Percentiles rank a stretch among this genome's conserved stretches.
Conservation (phyloP, 345 rosid genomes). For the Aegle marmelos region DNA sequence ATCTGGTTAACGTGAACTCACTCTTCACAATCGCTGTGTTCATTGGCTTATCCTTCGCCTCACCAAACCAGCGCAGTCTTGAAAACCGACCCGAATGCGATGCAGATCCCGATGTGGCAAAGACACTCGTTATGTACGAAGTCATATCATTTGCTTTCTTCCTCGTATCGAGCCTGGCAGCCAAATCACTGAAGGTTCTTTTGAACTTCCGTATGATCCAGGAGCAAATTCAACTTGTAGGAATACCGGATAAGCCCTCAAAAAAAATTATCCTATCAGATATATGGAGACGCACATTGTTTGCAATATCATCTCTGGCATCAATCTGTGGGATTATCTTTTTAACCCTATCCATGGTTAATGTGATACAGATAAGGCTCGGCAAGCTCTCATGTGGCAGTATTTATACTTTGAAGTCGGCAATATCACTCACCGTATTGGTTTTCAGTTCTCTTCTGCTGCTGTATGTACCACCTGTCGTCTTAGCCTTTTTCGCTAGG, state of each 20-base stretch:
- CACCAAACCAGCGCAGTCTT: constrained; percentile 12
- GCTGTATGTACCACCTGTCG: not conserved
- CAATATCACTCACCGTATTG: not conserved
- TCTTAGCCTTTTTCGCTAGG: not conserved
- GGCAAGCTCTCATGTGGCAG: constrained; percentile 11
- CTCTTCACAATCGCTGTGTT: too few species aligned
- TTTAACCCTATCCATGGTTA: constrained; percentile 20
- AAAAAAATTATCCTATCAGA: not conserved
- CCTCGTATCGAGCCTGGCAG: constrained; percentile 39
- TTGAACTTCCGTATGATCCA: not conserved
- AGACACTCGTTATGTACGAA: constrained; percentile 30
- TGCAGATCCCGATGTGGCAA: not conserved
- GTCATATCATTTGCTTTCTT: constrained; percentile 32
- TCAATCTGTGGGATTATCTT: not conserved
- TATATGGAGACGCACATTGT: not conserved
- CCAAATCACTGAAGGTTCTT: constrained; percentile 32
- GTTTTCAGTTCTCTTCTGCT: not conserved
- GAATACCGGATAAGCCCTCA: not conserved
- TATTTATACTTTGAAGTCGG: not conserved
- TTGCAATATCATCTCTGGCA: not conserved
- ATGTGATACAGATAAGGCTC: constrained; percentile 15
- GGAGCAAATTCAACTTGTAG: not conserved
- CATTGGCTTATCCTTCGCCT: too few species aligned
- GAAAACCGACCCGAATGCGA: constrained; percentile 22
- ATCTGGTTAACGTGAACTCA: too few species aligned